Base-by-base conservation (phyloP, 2,329 filamentous ascomycete species). In the Graphilbum sp. region DNA sequence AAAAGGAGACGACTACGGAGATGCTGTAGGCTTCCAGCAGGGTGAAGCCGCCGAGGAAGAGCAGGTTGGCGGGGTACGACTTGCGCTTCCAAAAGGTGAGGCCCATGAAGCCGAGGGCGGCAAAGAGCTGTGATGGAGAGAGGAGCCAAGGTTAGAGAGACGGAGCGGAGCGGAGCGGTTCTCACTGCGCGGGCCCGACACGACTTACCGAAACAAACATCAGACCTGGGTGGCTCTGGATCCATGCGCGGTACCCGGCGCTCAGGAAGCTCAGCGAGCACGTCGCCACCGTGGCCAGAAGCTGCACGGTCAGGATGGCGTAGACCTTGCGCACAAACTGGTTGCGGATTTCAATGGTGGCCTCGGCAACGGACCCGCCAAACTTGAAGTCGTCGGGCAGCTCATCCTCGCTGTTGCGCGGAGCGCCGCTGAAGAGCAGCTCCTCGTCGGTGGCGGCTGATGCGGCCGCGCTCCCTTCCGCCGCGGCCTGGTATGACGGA, bases 381-480 rank as follows among this genome's bases (percentile, higher is more conserved):
- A 93, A 96, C 82, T 95, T 96, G 75, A 96, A 96, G 60, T 96
- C 88, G 63, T 96, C 88, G 2, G 88, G 88, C 33, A 96, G 56
- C 53, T 95, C 92, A 61, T 95, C 88, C 54, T 87, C 75, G 58
- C 87, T 87, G 54, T 68, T 71, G 50, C 87, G 75, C 37, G 84
- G 75, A 33, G 69, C 73, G 35, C 75, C 79, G 44, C 69, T 69
- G 41, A 82, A 71, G 31, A 81, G 66, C 18, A 70, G 62, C 12
- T 61, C 60, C 43, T 63, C 58, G 45, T 70, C 66, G 50, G 67
- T 66, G 43, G 68, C 59, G 20, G 62, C 58, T 29, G 71, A 64
- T 29, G 74, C 68, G 43, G 66, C 58, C 44, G 69, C 66, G 43
- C 61, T 63, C 54, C 72, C 69, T 38, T 52, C 52, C 36, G 52